Conservation (phyloP, 2,329 filamentous ascomycete species). For the Aspergillus novofumigatus region DNA sequence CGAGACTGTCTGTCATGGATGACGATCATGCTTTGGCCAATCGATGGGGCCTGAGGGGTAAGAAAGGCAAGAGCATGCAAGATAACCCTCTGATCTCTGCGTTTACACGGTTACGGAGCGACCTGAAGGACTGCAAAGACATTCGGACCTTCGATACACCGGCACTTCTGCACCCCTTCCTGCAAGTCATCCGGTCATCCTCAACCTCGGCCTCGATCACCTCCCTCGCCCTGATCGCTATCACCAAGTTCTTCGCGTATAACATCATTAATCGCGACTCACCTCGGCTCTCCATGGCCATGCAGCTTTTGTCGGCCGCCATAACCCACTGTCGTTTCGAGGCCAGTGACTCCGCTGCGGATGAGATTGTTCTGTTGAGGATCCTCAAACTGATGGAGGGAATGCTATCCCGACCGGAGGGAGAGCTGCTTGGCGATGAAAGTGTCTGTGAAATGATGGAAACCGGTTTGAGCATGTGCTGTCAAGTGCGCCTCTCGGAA, state of each 20-base stretch:
- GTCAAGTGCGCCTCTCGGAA: conserved; percentile 85
- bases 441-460: conserved; percentile 99
- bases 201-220: conserved; percentile 96
- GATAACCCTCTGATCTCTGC: conserved; percentile 95
- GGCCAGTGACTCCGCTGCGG: conserved; percentile 88
- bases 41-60: conserved; percentile 88
- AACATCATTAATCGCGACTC: conserved; percentile 81
- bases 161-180: conserved; percentile 83
- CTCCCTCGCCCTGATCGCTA: conserved; percentile 84
- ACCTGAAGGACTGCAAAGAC: conserved; percentile 85
- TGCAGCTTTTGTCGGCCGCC: conserved; percentile 90
- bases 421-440: conserved; percentile 91
- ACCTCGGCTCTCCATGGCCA: conserved; percentile 82
- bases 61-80: conserved; percentile 95
- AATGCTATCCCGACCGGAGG: conserved; percentile 91
- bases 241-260: conserved; percentile 96
- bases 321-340: conserved; percentile 98
- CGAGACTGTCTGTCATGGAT: conserved; percentile 26
- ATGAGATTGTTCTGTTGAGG: conserved; percentile 90
- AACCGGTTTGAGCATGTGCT: conserved; percentile 93
- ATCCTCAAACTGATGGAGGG: conserved; percentile 98
- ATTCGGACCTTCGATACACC: conserved; percentile 86
- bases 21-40: conserved; percentile 59
- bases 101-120: conserved; percentile 83
- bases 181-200: conserved; percentile 94